Percentiles rank a stretch among this genome's conserved stretches.
Evolutionary conservation across 1,139 yeast species (phyloP).

Genomic region (Tardiomyces digboiensis): DNA sequence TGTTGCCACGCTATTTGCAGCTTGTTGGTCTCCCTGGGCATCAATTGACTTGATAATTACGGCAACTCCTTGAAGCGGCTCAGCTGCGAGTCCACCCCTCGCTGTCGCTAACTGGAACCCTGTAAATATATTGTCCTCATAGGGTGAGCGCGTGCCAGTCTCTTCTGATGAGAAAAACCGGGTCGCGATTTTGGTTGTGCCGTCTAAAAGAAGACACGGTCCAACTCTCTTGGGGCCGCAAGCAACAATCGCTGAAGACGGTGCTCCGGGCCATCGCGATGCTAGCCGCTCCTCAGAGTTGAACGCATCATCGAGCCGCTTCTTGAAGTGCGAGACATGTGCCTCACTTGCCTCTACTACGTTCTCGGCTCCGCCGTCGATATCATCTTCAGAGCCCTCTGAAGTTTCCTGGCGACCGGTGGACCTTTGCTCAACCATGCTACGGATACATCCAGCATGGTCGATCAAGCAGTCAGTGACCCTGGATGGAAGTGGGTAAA

Average conservation of each 20-base stretch:
- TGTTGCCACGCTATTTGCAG: slow-evolving; percentile 26
- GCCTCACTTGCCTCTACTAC: slow-evolving; percentile 9
- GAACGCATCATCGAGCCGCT: not conserved
- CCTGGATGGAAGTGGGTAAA: slow-evolving; percentile 47
- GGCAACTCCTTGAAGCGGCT: slow-evolving; percentile 73
- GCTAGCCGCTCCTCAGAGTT: not conserved
- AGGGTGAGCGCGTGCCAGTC: slow-evolving; percentile 1
- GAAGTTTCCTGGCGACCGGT: slow-evolving; percentile 7
- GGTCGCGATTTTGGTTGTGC: slow-evolving; percentile 31
- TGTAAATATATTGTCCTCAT: slow-evolving; percentile 57
- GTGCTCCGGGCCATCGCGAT: not conserved
- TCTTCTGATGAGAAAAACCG: slow-evolving; percentile 17
- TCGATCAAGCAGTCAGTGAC: slow-evolving; percentile 40
- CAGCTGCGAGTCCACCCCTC: slow-evolving; percentile 86
- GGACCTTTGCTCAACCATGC: slow-evolving; percentile 14
- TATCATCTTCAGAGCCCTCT: slow-evolving; percentile 4
- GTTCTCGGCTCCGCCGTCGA: slow-evolving; percentile 14
- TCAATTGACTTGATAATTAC: slow-evolving; percentile 16
- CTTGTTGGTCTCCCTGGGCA: slow-evolving; percentile 25
- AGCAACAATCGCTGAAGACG: slow-evolving; percentile 33
- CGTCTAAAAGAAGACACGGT: slow-evolving; percentile 63
- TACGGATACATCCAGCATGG: slow-evolving; percentile 1
- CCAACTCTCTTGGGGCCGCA: slow-evolving; percentile 79
- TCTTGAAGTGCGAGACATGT: not conserved
- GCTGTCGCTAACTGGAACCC: slow-evolving; percentile 80